phyloP scores from a whole-genome alignment of 129 eudicot species.

The Escallonia rubra region DNA sequence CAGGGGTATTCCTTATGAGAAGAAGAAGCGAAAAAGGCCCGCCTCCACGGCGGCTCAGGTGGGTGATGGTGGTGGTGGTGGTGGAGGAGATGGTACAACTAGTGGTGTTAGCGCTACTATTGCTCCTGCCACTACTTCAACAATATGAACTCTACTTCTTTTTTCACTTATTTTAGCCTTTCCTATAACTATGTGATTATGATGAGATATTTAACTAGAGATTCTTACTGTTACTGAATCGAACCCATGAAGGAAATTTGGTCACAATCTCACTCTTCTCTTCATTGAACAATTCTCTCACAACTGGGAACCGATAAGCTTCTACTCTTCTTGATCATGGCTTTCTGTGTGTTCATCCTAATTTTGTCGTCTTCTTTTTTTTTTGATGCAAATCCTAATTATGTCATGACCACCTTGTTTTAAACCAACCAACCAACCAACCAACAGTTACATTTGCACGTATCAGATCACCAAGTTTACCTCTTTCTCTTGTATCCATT shows the following conservation, averaged over 20 bases:
- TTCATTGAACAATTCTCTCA: too few relatives aligned
- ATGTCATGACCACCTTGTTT: too few relatives aligned
- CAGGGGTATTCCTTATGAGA: constrained; percentile 76
- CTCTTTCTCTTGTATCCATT: too few relatives aligned
- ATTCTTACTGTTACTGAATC: not conserved
- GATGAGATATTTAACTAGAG: not conserved
- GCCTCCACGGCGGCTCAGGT: constrained; percentile 8
- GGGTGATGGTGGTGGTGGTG: constrained; percentile 17
- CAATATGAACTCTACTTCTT: constrained; percentile 16
- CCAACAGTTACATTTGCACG: too few relatives aligned
- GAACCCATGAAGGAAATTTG: not conserved
- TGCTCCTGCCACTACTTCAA: constrained; percentile 35
- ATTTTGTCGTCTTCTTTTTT: too few relatives aligned
- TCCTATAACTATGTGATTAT: not conserved
- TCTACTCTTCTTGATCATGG: too few relatives aligned
- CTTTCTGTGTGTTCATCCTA: too few relatives aligned
- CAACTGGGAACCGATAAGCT: too few relatives aligned
- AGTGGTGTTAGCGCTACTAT: constrained; percentile 24
- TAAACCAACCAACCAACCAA: too few relatives aligned
- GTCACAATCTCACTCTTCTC: too few relatives aligned
- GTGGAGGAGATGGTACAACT: constrained; percentile 19
- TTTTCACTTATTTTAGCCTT: not conserved
- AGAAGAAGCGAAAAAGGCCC: constrained; percentile 63
- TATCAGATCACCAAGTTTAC: too few relatives aligned
- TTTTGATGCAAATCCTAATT: too few relatives aligned